Evolutionary conservation across 805 yeast genomes (phyloP).

Genomic region (Tetrapisispora pingtungensis): DNA sequence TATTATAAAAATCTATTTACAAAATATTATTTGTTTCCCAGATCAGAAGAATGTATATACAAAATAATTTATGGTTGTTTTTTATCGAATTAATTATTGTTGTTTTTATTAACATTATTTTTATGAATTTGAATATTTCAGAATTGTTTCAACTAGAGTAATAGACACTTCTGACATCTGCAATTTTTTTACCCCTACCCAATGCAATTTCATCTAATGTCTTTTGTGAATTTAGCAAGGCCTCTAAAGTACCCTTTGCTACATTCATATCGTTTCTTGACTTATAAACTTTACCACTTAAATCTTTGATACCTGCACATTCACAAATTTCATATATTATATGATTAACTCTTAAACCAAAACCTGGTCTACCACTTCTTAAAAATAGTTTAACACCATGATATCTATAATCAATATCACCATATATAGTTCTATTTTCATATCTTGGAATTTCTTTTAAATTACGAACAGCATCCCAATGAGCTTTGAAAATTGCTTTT

Average conservation of each 20-base stretch:
- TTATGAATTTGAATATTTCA: not conserved
- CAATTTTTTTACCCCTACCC: slow-evolving; percentile 89
- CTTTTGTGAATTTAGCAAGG: slow-evolving; percentile 60
- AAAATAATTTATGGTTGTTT: not conserved
- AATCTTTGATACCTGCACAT: slow-evolving; percentile 87
- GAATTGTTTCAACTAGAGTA: slow-evolving; percentile 38
- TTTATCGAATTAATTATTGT: not conserved
- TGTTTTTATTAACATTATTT: not conserved
- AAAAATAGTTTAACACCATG: slow-evolving; percentile 79
- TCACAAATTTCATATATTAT: slow-evolving; percentile 84
- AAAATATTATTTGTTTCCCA: not conserved
- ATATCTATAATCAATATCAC: slow-evolving; percentile 69
- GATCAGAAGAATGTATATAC: not conserved
- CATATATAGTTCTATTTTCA: slow-evolving; percentile 85
- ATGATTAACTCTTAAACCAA: slow-evolving; percentile 86
- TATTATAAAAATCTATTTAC: not conserved
- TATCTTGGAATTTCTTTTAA: slow-evolving; percentile 72
- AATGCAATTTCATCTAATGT: slow-evolving; percentile 81
- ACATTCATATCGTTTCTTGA: slow-evolving; percentile 94
- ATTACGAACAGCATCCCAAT: slow-evolving; percentile 88
- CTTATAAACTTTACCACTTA: slow-evolving; percentile 83
- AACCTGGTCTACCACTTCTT: slow-evolving; percentile 85
- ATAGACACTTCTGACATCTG: slow-evolving; percentile 84
- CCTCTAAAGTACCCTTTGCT: slow-evolving; percentile 80
- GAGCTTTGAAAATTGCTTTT: slow-evolving; percentile 72